Conservation (phyloP, 495 filamentous ascomycete species). For the Aeminium ludgeri region DNA sequence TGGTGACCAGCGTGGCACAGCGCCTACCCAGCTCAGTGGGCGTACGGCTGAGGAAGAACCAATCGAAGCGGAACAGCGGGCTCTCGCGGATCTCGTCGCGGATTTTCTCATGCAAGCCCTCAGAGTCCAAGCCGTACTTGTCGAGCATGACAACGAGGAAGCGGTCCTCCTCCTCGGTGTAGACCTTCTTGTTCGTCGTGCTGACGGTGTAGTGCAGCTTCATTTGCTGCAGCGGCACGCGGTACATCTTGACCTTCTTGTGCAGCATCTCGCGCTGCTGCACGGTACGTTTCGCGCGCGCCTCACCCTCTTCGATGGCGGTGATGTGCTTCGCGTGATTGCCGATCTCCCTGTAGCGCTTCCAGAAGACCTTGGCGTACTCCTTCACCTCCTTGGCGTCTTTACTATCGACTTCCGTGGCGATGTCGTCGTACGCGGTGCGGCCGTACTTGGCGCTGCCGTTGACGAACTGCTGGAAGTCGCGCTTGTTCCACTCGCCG, state of each 20-base stretch:
- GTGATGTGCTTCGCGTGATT: constrained; percentile 76
- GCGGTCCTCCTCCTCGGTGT: constrained; percentile 95
- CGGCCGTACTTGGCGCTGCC: constrained; percentile 85
- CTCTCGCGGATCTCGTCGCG: constrained; percentile 61
- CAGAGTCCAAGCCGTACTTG: constrained; percentile 52
- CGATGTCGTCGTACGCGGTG: constrained; percentile 63
- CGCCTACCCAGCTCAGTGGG: constrained; percentile 80
- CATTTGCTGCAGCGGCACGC: constrained; percentile 88
- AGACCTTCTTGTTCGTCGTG: constrained; percentile 99
- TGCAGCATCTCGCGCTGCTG: constrained; percentile 87
- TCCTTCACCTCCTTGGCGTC: constrained; percentile 64
- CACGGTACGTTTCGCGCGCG: constrained; percentile 68
- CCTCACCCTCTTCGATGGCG: constrained; percentile 82
- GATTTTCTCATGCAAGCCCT: constrained; percentile 26
- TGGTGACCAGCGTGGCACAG: constrained; percentile 86
- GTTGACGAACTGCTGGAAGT: constrained; percentile 97
- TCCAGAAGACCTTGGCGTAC: constrained; percentile 92
- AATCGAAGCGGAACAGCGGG: constrained; percentile 93
- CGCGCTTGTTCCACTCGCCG: constrained; percentile 82
- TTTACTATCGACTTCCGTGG: constrained; percentile 85
- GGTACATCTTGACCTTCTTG: constrained; percentile 90
- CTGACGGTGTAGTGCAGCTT: constrained; percentile 98
- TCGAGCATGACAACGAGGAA: constrained; percentile 91
- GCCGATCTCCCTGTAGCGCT: constrained; percentile 68
- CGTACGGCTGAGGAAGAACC: constrained; percentile 94